A percentile compares a stretch with the other conserved stretches of the same genome.
phyloP scores from a whole-genome alignment of 805 yeast genomes.

The Spathaspora boniae region DNA sequence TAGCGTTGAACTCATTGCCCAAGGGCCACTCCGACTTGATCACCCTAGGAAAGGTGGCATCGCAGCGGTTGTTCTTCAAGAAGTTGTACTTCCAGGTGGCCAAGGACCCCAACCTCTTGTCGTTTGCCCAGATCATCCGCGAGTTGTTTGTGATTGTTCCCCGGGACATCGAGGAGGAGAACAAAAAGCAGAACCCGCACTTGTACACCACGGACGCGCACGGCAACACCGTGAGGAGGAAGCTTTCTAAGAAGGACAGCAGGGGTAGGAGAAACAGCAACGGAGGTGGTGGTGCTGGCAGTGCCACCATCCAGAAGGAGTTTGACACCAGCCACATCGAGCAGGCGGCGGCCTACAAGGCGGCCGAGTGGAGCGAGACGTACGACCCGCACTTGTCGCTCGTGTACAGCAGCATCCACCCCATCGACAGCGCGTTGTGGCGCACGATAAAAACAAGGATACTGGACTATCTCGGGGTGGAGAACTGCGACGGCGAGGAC shows the following conservation, averaged over 20 bases:
- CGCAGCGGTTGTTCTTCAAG: conserved; percentile 50
- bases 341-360: conserved; percentile 46
- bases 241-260: conserved; percentile 18
- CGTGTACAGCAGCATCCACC: conserved; percentile 61
- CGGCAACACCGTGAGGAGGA: conserved; percentile 28
- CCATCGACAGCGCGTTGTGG: conserved; percentile 64
- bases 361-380: conserved; percentile 54
- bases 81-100: conserved; percentile 50
- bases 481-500: conserved; percentile 36
- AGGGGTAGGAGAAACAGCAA: conserved; percentile 10
- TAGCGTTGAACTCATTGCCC: conserved; percentile 47
- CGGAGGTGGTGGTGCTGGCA: background rate
- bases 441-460: conserved; percentile 62
- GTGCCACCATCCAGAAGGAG: conserved; percentile 12
- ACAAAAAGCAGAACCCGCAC: conserved; percentile 34
- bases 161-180: conserved; percentile 31
- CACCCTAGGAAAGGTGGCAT: conserved; percentile 39
- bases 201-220: conserved; percentile 31
- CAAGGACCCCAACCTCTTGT: conserved; percentile 44
- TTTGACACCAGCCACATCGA: conserved; percentile 18
- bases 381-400: conserved; percentile 73
- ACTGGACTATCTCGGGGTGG: conserved; percentile 58
- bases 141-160: conserved; percentile 54
- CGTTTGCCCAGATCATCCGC: conserved; percentile 53
- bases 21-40: conserved; percentile 38